These are phyloP conservation scores for Phalaenopsis aphrodite DNA, from an alignment of 106 monocot species.

Conservation along the genomic window DNA sequence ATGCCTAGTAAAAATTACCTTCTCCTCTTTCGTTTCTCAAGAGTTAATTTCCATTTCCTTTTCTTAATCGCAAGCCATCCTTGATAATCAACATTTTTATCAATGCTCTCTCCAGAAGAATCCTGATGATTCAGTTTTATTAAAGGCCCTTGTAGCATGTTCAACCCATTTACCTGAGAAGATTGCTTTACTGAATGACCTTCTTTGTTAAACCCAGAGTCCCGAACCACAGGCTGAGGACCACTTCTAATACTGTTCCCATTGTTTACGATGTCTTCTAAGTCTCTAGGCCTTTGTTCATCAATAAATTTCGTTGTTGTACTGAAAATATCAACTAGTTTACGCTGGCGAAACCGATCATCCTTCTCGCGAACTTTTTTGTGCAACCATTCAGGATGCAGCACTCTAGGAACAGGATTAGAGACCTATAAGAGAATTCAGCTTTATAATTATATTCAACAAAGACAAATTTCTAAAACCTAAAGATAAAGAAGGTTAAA, in stretches of 20 bases:
- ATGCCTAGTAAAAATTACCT: conserved; percentile 31
- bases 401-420: conserved; percentile 92
- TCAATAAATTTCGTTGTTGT: conserved; percentile 20
- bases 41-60: conserved; percentile 83
- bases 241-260: conserved; percentile 11
- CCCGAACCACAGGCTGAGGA: conserved; percentile 29
- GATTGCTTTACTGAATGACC: conserved; percentile 19
- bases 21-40: conserved; percentile 59
- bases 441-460: neutral
- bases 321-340: conserved; percentile 68
- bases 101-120: conserved; percentile 25
- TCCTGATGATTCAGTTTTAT: conserved; percentile 25
- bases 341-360: conserved; percentile 77
- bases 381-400: conserved; percentile 96
- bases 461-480: neutral
- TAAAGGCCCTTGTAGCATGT: conserved; percentile 14
- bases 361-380: conserved; percentile 94
- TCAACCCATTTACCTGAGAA: conserved; percentile 13
- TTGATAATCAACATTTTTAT: conserved; percentile 73
- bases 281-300: conserved; percentile 23
- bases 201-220: conserved; percentile 37
- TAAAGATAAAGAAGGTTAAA: neutral
- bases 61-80: conserved; percentile 90
- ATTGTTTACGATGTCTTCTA: conserved; percentile 53
- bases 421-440: conserved; percentile 46